Evolutionary conservation across 73 alveolate species (phyloP), one percentile per base, ranked within the genome.

Genomic region (Tetrahymena elliotti): DNA sequence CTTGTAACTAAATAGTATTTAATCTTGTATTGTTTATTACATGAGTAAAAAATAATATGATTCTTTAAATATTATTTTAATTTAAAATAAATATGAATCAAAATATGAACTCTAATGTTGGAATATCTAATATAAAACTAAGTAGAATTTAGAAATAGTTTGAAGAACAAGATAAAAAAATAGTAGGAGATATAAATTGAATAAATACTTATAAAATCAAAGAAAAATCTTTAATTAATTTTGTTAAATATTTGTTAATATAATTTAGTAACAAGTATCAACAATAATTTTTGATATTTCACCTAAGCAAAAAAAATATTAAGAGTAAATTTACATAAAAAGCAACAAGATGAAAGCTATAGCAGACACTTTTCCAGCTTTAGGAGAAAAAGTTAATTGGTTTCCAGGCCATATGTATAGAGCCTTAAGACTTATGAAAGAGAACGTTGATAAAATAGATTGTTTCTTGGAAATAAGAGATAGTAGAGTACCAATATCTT

Each of bases 321-420:
- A 18, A 7, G 20, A 47, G 27, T 8, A 15, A 13, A 18, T 47
- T 7, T 47, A 8, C 2, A 8, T 4, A 27, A 0, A 2, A 18
- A 47, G 1, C 27, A 47, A 47, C 20, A 13, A 68, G 36, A 68
- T 68, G 88, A 68, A 68, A 68, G 88, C 88, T 68, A 68, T 68
- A 68, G 88, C 88, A n/a, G 88, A 68, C n/a, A 68, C 88, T 27
- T 68, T 68, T 36, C 88, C 88, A 27, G 88, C 88, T 10, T 68
- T 68, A 31, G 88, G 88, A 39, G 97, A 93, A 33, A 95, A 93
- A 38, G 96, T 98, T 18, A 97, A 98, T 83, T 98, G 99, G 99
- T 98, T 96, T 53, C 99, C 99, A 7, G 99, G 99, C 18, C 99
- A 98, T 92, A 98, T 98, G 99, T 94, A 97, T 84, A 98, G 96